Evolutionary conservation across 1,139 yeast genomes (phyloP).

Genomic region (Candida sp.): DNA sequence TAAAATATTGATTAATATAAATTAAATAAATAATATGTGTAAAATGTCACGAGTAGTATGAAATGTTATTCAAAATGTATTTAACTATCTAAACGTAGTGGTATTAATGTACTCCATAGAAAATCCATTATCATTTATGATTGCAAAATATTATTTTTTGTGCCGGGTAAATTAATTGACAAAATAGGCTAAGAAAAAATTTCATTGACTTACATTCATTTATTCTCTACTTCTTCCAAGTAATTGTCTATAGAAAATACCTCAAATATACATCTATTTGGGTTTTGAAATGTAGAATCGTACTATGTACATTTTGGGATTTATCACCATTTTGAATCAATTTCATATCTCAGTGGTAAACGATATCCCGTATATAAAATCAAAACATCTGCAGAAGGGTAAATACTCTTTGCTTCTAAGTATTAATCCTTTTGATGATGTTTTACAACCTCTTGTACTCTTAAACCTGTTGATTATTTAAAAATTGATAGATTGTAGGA

Average conservation of each 20-base stretch:
- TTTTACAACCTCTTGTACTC: conserved; percentile 20
- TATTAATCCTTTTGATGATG: conserved; percentile 40
- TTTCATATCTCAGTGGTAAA: conserved; percentile 38
- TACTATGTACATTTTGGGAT: conserved; percentile 20
- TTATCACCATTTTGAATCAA: conserved; percentile 46
- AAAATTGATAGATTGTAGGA: conserved; percentile 10
- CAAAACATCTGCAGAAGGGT: conserved; percentile 42
- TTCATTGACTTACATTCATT: too few relatives aligned
- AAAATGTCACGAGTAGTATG: too few relatives aligned
- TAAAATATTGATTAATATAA: too few relatives aligned
- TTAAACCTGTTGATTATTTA: conserved; percentile 2
- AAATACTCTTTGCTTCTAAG: conserved; percentile 19
- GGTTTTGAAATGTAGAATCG: background rate
- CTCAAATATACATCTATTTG: background rate
- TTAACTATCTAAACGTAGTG: too few relatives aligned
- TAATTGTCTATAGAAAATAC: background rate
- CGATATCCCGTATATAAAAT: conserved; percentile 38
- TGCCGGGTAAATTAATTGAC: too few relatives aligned
- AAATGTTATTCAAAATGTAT: too few relatives aligned
- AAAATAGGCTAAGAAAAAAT: too few relatives aligned
- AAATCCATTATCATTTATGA: too few relatives aligned
- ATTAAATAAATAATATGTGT: too few relatives aligned
- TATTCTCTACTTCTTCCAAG: background rate
- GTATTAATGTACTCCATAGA: too few relatives aligned
- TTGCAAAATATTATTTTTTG: too few relatives aligned